These are phyloP conservation scores for Kuraishia borneana DNA, from an alignment of 805 yeast species.

Conservation along the genomic window DNA sequence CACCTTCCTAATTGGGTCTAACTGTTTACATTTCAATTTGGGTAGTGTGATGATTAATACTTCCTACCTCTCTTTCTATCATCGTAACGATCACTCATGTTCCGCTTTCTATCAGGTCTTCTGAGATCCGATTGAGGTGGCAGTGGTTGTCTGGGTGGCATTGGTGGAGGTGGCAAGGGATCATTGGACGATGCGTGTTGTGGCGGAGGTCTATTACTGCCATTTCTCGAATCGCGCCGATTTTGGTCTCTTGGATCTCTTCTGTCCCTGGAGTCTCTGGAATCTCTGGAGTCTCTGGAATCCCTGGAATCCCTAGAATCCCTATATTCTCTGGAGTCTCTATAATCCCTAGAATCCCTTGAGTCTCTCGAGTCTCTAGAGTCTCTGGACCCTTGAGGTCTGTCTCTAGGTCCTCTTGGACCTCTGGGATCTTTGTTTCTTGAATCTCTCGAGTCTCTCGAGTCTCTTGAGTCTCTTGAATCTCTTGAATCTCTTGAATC, in stretches of 20 bases:
- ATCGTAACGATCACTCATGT: neutral
- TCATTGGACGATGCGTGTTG: neutral
- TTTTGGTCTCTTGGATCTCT: neutral
- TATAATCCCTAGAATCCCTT: neutral
- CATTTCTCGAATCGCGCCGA: too few relatives aligned
- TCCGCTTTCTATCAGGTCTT: neutral
- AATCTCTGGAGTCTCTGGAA: conserved; percentile 1
- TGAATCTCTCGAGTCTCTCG: neutral
- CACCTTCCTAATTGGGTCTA: neutral
- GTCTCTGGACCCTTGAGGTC: neutral
- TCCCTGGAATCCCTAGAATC: conserved; percentile 1
- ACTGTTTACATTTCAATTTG: neutral
- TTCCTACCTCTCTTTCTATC: neutral
- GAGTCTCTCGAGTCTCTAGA: neutral
- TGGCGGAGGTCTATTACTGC: too few relatives aligned
- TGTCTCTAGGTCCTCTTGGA: neutral
- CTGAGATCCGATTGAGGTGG: neutral
- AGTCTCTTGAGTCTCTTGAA: too few relatives aligned
- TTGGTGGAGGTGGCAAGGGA: neutral
- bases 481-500: too few relatives aligned
- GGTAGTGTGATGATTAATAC: too few relatives aligned
- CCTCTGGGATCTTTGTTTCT: neutral
- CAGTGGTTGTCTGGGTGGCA: neutral
- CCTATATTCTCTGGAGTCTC: neutral
- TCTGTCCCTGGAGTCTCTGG: neutral